phyloP scores from a whole-genome alignment of 805 yeast species.

The Lipomyces sp. region DNA sequence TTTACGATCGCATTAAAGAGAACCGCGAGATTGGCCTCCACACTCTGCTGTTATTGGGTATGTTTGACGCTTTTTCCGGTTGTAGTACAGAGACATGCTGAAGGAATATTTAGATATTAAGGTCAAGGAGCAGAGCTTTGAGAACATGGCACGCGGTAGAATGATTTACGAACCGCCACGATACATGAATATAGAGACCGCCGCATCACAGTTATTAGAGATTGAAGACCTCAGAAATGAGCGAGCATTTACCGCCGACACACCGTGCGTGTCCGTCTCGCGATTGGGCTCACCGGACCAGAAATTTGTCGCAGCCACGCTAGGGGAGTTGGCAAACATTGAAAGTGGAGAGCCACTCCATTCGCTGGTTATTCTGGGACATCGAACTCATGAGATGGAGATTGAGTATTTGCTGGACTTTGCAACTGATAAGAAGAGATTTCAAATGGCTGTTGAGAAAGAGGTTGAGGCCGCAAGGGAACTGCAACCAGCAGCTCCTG shows the following conservation, averaged over 20 bases:
- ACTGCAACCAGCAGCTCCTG: conserved; percentile 8
- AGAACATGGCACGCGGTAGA: conserved; percentile 91
- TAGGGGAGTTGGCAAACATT: conserved; percentile 73
- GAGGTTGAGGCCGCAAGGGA: conserved; percentile 42
- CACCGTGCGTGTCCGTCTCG: conserved; percentile 93
- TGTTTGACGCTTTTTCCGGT: not conserved
- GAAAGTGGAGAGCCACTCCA: conserved; percentile 96
- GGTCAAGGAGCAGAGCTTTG: conserved; percentile 94
- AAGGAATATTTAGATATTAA: conserved; percentile 59
- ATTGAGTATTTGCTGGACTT: conserved; percentile 80
- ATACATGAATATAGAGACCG: conserved; percentile 89
- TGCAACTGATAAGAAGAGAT: conserved; percentile 63
- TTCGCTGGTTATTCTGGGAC: conserved; percentile 88
- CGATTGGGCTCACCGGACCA: conserved; percentile 89
- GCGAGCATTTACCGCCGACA: conserved; percentile 77
- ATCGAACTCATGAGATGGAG: conserved; percentile 90
- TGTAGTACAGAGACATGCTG: not conserved
- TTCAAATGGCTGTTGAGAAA: conserved; percentile 53
- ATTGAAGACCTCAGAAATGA: conserved; percentile 79
- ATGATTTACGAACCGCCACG: conserved; percentile 95
- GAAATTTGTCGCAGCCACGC: conserved; percentile 80
- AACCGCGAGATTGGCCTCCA: conserved; percentile 90
- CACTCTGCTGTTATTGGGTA: conserved; percentile 76
- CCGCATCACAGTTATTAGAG: conserved; percentile 85
- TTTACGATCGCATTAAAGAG: conserved; percentile 86